Percentiles rank a stretch among this genome's conserved stretches.
Evolutionary conservation across 352 stramenopile species (phyloP).

Genomic region (Thraustochytrium sp.): DNA sequence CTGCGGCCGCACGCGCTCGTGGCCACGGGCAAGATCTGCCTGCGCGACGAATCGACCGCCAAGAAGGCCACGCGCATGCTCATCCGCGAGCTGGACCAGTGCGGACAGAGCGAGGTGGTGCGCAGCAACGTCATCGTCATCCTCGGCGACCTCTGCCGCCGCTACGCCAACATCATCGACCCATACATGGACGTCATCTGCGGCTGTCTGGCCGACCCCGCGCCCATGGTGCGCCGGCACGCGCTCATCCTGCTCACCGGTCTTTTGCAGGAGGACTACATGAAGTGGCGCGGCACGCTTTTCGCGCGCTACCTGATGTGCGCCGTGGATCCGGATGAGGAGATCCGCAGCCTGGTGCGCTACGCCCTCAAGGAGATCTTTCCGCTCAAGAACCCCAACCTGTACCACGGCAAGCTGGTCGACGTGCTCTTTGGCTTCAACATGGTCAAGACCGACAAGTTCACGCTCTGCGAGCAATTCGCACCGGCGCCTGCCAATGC

Average conservation of each 20-base stretch:
- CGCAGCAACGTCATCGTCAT: conserved; percentile 93
- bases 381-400: conserved; percentile 78
- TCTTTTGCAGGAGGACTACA: conserved; percentile 93
- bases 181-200: conserved; percentile 90
- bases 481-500: conserved; percentile 35
- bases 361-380: conserved; percentile 82
- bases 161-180: conserved; percentile 92
- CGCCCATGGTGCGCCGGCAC: conserved; percentile 80
- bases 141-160: conserved; percentile 88
- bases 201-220: conserved; percentile 78
- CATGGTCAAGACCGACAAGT: conserved; percentile 64
- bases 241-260: conserved; percentile 89
- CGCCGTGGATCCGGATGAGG: conserved; percentile 84
- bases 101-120: conserved; percentile 66
- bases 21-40: conserved; percentile 86
- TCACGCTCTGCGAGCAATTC: conserved; percentile 55
- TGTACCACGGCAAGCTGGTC: conserved; percentile 94
- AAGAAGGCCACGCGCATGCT: conserved; percentile 89
- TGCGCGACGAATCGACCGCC: conserved; percentile 84
- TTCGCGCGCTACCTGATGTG: conserved; percentile 89
- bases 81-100: conserved; percentile 82
- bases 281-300: conserved; percentile 94
- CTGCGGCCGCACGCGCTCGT: conserved; percentile 86
- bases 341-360: conserved; percentile 81
- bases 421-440: conserved; percentile 95